phyloP scores from a whole-genome alignment of 352 stramenopile genomes.

The Pythium volutum region DNA sequence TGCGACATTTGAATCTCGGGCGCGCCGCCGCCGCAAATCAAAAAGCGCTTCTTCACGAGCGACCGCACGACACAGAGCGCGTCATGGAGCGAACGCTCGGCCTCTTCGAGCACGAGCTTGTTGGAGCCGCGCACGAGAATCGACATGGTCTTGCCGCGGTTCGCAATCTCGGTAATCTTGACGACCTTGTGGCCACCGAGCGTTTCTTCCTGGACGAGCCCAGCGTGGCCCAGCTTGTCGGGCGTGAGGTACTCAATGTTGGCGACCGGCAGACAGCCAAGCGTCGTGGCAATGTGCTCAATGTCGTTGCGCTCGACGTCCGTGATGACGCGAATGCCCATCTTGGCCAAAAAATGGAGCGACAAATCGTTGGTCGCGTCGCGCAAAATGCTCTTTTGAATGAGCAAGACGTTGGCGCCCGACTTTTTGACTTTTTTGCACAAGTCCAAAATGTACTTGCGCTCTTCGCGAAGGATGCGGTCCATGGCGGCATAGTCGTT shows the following conservation, averaged over 20 bases:
- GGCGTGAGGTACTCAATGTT: slow-evolving; percentile 97
- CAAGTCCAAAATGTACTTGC: slow-evolving; percentile 98
- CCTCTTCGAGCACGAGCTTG: slow-evolving; percentile 98
- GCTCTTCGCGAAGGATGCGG: slow-evolving; percentile 97
- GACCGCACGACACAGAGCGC: slow-evolving; percentile 97
- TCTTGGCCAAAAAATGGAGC: slow-evolving; percentile 99
- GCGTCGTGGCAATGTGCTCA: slow-evolving; percentile 97
- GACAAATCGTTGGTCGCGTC: slow-evolving; percentile 99
- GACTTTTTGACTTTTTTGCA: slow-evolving; percentile 99
- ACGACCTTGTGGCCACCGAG: slow-evolving; percentile 97
- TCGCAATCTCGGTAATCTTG: slow-evolving; percentile 97
- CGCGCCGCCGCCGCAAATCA: slow-evolving; percentile 97
- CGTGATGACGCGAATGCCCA: slow-evolving; percentile 99
- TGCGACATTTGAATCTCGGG: slow-evolving; percentile 97
- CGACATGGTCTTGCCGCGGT: slow-evolving; percentile 95
- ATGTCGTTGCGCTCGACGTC: slow-evolving; percentile 98
- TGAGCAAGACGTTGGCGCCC: slow-evolving; percentile 98
- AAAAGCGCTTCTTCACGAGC: slow-evolving; percentile 98
- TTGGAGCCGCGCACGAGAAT: slow-evolving; percentile 98
- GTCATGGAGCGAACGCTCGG: slow-evolving; percentile 98
- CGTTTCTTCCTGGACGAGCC: slow-evolving; percentile 95
- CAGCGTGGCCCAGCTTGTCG: slow-evolving; percentile 95
- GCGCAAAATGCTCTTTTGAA: slow-evolving; percentile 99
- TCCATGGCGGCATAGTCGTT: slow-evolving; percentile 99
- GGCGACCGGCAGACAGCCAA: slow-evolving; percentile 95